These are phyloP conservation scores for Alloascoidea hylecoeti DNA, from an alignment of 805 yeast genomes.

Conservation along the genomic window DNA sequence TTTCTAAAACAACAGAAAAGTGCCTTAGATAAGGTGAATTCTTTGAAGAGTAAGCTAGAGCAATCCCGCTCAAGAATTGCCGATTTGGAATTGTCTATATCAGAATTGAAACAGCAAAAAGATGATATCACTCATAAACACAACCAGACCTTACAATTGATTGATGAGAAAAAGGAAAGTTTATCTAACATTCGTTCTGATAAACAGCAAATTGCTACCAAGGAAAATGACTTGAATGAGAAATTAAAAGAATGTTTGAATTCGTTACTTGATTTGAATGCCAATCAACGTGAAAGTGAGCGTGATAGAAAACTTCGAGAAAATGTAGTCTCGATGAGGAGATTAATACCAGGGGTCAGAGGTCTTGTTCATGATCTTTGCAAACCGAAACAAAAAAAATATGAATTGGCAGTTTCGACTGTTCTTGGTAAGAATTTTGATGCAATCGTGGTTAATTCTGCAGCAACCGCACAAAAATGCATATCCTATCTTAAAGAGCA, in stretches of 20 bases:
- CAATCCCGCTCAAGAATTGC: constrained; percentile 3
- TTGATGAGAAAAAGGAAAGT: constrained; percentile 15
- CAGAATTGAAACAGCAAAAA: neutral
- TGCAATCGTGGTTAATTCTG: constrained; percentile 68
- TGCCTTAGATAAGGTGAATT: constrained; percentile 10
- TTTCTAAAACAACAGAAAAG: constrained; percentile 11
- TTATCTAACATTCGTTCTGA: constrained; percentile 13
- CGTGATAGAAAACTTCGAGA: constrained; percentile 61
- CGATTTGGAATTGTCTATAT: constrained; percentile 1
- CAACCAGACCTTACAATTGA: constrained; percentile 18
- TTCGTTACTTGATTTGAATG: constrained; percentile 57
- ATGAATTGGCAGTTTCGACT: constrained; percentile 61
- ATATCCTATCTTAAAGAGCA: constrained; percentile 74
- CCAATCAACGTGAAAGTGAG: constrained; percentile 62
- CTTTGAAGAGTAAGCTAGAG: constrained; percentile 8
- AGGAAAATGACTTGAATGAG: constrained; percentile 49
- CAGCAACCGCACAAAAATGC: constrained; percentile 57
- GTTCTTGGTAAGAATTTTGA: constrained; percentile 71
- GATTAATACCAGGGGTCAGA: constrained; percentile 71
- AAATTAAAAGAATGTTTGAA: constrained; percentile 45
- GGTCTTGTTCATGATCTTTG: constrained; percentile 76
- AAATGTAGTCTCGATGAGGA: constrained; percentile 51
- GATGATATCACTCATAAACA: constrained; percentile 14
- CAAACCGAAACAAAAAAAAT: constrained; percentile 59
- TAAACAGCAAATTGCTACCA: constrained; percentile 12